phyloP scores from a whole-genome alignment of 2,329 filamentous ascomycete species.

The Fusarium musae region DNA sequence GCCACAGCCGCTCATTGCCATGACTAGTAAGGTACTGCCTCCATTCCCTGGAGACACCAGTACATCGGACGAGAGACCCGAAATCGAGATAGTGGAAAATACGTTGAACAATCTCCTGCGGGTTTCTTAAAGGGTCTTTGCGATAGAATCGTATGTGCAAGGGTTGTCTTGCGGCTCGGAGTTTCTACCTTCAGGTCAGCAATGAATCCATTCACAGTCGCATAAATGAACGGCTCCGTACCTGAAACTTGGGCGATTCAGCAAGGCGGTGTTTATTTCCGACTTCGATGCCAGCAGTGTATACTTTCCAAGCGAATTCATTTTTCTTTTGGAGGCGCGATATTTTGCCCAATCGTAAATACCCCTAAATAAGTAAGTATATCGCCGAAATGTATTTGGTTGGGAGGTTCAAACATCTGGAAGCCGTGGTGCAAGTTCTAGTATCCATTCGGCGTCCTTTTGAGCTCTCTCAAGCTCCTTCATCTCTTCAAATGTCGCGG shows the following conservation, averaged over 20 bases:
- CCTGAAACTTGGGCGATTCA: constrained; percentile 49
- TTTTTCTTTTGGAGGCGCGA: constrained; percentile 51
- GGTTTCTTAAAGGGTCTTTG: constrained; percentile 51
- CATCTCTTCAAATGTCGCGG: constrained; percentile 54
- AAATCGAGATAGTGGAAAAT: constrained; percentile 52
- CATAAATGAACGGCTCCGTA: constrained; percentile 13
- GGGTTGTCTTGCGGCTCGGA: constrained; percentile 49
- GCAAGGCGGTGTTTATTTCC: constrained; percentile 43
- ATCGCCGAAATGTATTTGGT: background rate
- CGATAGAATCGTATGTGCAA: constrained; percentile 49
- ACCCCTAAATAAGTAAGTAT: constrained; percentile 49
- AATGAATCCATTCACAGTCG: background rate
- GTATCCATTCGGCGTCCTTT: constrained; percentile 56
- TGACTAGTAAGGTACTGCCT: constrained; percentile 44
- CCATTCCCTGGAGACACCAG: constrained; percentile 50
- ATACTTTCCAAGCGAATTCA: constrained; percentile 54
- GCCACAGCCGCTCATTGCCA: constrained; percentile 48
- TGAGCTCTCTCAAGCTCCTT: constrained; percentile 52
- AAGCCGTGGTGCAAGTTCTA: constrained; percentile 54
- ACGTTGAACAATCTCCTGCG: constrained; percentile 50
- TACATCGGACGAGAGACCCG: constrained; percentile 47
- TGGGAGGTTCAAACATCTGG: constrained; percentile 50
- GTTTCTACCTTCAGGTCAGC: constrained; percentile 45
- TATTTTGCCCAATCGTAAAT: constrained; percentile 56
- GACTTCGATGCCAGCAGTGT: constrained; percentile 53